Base-by-base conservation (phyloP, 179 eudicot species). In the Gypsophila paniculata region DNA sequence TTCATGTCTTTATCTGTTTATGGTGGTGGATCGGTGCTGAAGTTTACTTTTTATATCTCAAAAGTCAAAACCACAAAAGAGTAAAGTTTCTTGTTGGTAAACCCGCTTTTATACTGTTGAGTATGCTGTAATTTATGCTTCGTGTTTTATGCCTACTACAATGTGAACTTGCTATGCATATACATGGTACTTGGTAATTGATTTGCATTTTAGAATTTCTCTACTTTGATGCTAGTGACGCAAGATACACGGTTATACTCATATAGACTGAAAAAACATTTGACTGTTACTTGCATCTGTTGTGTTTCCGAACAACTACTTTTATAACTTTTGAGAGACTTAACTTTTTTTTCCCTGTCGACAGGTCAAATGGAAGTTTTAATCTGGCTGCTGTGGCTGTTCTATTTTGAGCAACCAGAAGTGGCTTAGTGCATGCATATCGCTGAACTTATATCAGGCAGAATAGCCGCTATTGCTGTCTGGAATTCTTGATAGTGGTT, bases 351-450 rank as follows among this genome's bases (percentile, higher is more conserved):
- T 72, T 72, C 46, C 46, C 10, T 42, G 46, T 29, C 80, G 63
- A 69, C 86, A 86, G 89, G 87, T 82, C 49, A 64, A 68, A 82
- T 78, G 84, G 74, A 76, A 34, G 8, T 69, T 21, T 65, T 76
- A 34, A 76, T 75, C 78, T 79, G 77, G 76, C 44, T 79, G 60
- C 53, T 75, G 44, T 65, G 80, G 89, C 74, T 82, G 71, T 82
- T 73, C 73, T 73, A 72, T 61, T 29, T 66, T 22, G 54, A 75
- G 71, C 60, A 60, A 65, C 44, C 70, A 15, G 68, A 74, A 69
- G n/a, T 34, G 29, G 78, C 72, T 74, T 72, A 65, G 62, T 61
- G 29, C 65, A 26, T 66, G 32, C 58, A 42, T 67, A 57, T 69
- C 77, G 25, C 46, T 68, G 58, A 71, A 49, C 53, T 74, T 63